A percentile compares a stretch with the other conserved stretches of the same genome.
Conservation (phyloP, 345 rosid genomes). For the Citropsis articulata region DNA sequence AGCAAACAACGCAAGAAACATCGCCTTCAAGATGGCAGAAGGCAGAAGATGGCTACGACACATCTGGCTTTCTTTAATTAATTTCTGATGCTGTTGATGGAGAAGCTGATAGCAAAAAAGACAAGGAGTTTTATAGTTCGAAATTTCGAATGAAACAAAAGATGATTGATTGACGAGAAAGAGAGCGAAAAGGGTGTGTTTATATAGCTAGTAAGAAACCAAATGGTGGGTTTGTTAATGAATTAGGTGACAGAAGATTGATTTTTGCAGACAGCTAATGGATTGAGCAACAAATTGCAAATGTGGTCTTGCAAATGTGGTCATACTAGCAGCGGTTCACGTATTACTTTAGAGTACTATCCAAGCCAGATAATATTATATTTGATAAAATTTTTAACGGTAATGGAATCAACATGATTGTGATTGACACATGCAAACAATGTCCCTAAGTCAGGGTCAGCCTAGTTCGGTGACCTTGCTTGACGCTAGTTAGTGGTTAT, state of each 20-base stretch:
- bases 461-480: background rate
- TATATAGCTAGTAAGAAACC: slow-evolving; percentile 23
- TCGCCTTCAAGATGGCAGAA: background rate
- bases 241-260: slow-evolving; percentile 35
- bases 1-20: slow-evolving; percentile 17
- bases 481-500: background rate
- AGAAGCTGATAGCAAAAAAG: slow-evolving; percentile 1
- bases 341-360: slow-evolving; percentile 29
- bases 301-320: slow-evolving; percentile 14
- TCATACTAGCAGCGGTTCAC: slow-evolving; percentile 7
- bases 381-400: background rate
- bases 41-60: slow-evolving; percentile 5
- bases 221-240: slow-evolving; percentile 20
- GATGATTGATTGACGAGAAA: slow-evolving; percentile 16
- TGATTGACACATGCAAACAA: background rate
- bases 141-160: no score
- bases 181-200: background rate
- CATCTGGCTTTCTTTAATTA: slow-evolving; percentile 11
- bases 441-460: background rate
- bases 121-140: background rate
- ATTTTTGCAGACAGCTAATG: slow-evolving; percentile 1
- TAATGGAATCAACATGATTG: background rate
- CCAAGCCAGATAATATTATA: slow-evolving; percentile 15
- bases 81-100: background rate
- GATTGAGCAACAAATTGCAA: slow-evolving; percentile 1